Percentiles rank a stretch among this genome's conserved stretches.
These are phyloP conservation scores for Leishmania aethiopica DNA, from an alignment of 208 protist genomes.

Conservation along the genomic window DNA sequence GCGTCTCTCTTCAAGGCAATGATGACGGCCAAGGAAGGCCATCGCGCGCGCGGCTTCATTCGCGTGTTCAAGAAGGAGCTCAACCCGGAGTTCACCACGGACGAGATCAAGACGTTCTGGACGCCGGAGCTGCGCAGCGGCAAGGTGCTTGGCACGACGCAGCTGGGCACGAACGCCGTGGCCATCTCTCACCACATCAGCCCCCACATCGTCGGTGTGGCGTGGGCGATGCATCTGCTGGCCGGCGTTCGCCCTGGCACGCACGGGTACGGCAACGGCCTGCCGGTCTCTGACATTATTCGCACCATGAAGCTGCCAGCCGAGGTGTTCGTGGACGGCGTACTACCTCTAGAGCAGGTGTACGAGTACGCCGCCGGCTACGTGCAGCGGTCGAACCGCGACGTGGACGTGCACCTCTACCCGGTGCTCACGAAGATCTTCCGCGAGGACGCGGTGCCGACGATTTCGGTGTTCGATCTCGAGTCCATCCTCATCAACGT, in stretches of 20 bases:
- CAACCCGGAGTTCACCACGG: conserved; percentile 49
- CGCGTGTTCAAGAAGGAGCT: conserved; percentile 70
- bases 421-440: conserved; percentile 88
- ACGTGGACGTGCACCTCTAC: conserved; percentile 65
- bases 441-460: conserved; percentile 86
- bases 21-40: conserved; percentile 66
- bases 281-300: conserved; percentile 86
- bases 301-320: conserved; percentile 71
- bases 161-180: conserved; percentile 72
- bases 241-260: conserved; percentile 59
- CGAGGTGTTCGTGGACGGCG: conserved; percentile 77
- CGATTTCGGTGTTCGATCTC: conserved; percentile 89
- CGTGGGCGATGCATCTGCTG: conserved; percentile 89
- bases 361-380: conserved; percentile 83
- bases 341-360: conserved; percentile 79
- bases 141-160: conserved; percentile 79
- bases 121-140: conserved; percentile 85
- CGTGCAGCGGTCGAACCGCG: conserved; percentile 42
- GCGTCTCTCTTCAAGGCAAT: conserved; percentile 87
- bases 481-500: conserved; percentile 85
- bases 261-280: conserved; percentile 81
- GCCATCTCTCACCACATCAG: conserved; percentile 79
- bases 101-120: conserved; percentile 80
- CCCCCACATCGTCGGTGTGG: conserved; percentile 85
- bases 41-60: conserved; percentile 81